Evolutionary conservation across 306 rosid species (phyloP), one percentile per base, ranked within the genome.

Genomic region (Sicyos edulis): DNA sequence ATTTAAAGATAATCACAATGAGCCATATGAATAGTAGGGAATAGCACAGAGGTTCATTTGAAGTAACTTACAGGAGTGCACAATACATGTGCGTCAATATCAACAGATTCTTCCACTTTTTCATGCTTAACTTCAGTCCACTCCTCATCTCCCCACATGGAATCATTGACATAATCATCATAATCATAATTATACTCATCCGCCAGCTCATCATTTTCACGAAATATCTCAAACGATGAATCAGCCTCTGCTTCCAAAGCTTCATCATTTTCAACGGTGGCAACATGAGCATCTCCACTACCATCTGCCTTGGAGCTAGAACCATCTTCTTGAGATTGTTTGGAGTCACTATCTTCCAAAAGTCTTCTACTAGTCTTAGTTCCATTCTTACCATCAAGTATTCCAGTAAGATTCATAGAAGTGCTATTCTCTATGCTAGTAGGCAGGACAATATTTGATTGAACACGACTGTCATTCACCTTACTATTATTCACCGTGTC

Each of bases 121-220:
- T 86, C 95, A 2, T 95, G 99, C 65, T 82, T 72, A 54, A 10
- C 81, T 78, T 95, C 99, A 77, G 78, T 69, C 95, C 93, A 95
- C 69, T 89, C 99, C 82, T 95, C 99, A 68, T 86, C 96, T 78
- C 96, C 99, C 99, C 99, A 95, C 97, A 89, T 75, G 53, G 95
- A 44, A 53, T 89, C 99, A 79, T 91, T 89, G 80, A 79, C 92
- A 85, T 85, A 91, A 79, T 93, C 99, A 71, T 93, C 97, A 75
- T 93, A 91, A 78, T 95, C 97, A 75, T 95, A 91, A 76, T 62
- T 87, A 69, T 91, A 89, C 85, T 95, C 99, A 80, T 91, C 96
- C 7, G 85, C 95, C 68, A 91, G 84, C 77, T 95, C 97, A 76
- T 95, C 97, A 54, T 66, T 89, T 50, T 84, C 82, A 21, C 97